Base-by-base conservation (phyloP, 2,329 filamentous ascomycete species). In the Aspergillus pseudoviridinutans region DNA sequence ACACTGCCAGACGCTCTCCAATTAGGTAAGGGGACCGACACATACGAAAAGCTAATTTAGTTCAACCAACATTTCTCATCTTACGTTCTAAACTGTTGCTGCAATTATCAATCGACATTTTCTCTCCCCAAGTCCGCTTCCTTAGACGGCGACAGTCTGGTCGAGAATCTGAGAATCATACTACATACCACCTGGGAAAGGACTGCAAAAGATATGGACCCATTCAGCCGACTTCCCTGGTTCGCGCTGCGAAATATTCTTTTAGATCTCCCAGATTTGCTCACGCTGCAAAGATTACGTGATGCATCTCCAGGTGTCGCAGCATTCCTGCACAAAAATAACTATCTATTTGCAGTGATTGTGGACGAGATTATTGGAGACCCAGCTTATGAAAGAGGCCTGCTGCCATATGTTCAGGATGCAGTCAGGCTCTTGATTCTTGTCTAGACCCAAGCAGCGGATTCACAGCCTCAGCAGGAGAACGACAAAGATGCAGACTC, bases 201-300 rank as follows among this genome's bases (percentile, higher is more conserved):
- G 7, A 44, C 38, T 12, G 51, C 44, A 51, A 47, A 47, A 51
- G 35, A 49, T 9, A 54, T 54, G 55, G 55, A 57, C 51, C 55
- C 55, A 24, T 57, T 57, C 41, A 14, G 20, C 38, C 24, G 44
- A 54, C 49, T 57, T 25, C 51, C 51, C 27, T 57, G 55, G 55
- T 57, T 57, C 35, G 47, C 38, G 42, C 25, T 57, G 17, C 25
- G 49, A 46, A 49, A 20, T 38, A 42, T 54, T 42, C 55, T 57
- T 6, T 57, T 51, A 7, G 46, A 41, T 46, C 55, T 57, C 49
- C 46, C 47, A 17, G 51, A 49, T 51, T 42, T 57, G 20, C 25
- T 22, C 47, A n/a, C 55, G 20, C 49, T 57, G n/a, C 51, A 57
- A 50, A 54, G 49, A 27, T 49, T 57, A 9, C 20, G 42, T 22